A percentile compares a stretch with the other conserved stretches of the same genome.
Conservation (phyloP, 768 basidiomycete species). For the Hemileccinum impolitum region DNA sequence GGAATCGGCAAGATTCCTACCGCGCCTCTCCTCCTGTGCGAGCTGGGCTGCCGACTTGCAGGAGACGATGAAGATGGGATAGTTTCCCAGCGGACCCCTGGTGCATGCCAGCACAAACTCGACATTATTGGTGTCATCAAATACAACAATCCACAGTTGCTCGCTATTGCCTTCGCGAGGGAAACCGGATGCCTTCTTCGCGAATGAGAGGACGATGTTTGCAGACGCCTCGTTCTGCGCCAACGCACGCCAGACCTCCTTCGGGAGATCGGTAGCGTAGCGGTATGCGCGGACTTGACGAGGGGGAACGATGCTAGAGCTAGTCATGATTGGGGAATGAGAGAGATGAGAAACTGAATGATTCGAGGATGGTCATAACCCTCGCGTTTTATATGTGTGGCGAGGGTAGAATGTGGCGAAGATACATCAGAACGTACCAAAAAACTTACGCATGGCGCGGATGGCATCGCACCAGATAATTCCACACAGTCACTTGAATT, state of each 20-base stretch:
- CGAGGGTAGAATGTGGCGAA: constrained; percentile 15
- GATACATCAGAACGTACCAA: background rate
- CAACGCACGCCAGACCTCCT: constrained; percentile 31
- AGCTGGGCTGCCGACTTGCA: constrained; percentile 15
- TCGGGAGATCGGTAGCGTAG: constrained; percentile 14
- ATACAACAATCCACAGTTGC: constrained; percentile 34
- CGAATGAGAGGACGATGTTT: constrained; percentile 42
- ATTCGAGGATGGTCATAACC: constrained; percentile 2
- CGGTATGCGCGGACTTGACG: constrained; percentile 4
- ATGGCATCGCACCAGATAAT: background rate
- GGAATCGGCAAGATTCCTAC: constrained; percentile 3
- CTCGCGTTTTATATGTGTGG: too few species aligned
- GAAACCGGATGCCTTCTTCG: constrained; percentile 24
- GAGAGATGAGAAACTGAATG: constrained; percentile 2
- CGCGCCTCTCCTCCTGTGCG: constrained; percentile 8
- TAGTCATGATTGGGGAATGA: constrained; percentile 15
- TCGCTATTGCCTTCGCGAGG: background rate
- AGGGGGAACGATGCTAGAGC: background rate
- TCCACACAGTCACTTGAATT: background rate
- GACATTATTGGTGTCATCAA: constrained; percentile 13
- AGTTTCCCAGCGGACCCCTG: constrained; percentile 47
- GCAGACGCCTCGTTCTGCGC: constrained; percentile 28
- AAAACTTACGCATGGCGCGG: background rate
- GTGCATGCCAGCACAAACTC: constrained; percentile 56
- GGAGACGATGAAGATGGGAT: constrained; percentile 48